Evolutionary conservation across 2,329 filamentous ascomycete species (phyloP).

Genomic region (Fusarium nygamai): DNA sequence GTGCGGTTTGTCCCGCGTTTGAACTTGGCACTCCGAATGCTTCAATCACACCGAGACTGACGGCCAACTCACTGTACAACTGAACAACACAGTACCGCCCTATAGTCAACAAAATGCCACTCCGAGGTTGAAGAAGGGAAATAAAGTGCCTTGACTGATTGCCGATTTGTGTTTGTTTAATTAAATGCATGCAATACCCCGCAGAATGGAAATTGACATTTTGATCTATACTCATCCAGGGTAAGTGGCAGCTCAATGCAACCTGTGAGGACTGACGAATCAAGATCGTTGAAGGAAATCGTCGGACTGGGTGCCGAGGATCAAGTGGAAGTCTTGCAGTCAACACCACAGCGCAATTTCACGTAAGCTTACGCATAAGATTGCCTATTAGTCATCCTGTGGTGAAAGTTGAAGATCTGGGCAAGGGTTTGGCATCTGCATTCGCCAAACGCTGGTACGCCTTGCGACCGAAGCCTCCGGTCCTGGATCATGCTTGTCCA

Average conservation of each 20-base stretch:
- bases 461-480: too few relatives aligned
- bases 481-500: background rate
- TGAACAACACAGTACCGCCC: background rate
- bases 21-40: rapidly evolving
- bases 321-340: background rate
- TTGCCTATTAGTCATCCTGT: background rate
- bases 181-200: background rate
- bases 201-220: background rate
- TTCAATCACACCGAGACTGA: rapidly evolving
- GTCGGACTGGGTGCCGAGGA: background rate
- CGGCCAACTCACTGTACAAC: too few relatives aligned
- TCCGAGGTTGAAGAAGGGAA: background rate
- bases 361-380: background rate
- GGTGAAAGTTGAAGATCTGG: background rate
- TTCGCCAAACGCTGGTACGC: too few relatives aligned
- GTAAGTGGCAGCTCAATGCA: background rate
- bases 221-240: background rate
- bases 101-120: too few relatives aligned
- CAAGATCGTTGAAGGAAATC: background rate
- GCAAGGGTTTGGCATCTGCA: too few relatives aligned
- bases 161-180: background rate
- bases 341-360: background rate
- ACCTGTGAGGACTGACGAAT: background rate
- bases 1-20: too few relatives aligned
- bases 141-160: background rate